A percentile compares a stretch with the other conserved stretches of the same genome.
These are phyloP conservation scores for Grosmannia huntii DNA, from an alignment of 2,329 filamentous ascomycete species.

Conservation along the genomic window DNA sequence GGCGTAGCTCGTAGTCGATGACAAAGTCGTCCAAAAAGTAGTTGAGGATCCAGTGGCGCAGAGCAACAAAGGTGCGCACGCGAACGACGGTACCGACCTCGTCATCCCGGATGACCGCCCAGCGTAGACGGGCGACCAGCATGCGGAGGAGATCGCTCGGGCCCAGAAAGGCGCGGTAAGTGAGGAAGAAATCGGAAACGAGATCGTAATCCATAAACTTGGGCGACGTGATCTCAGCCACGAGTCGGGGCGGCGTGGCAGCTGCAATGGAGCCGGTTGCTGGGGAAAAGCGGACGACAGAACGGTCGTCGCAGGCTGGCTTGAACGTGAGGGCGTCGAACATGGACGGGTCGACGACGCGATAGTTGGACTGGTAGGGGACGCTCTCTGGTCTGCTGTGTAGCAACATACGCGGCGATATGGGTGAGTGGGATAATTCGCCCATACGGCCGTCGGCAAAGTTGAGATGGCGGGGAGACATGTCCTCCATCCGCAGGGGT, in stretches of 20 bases:
- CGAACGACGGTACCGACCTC: constrained; percentile 88
- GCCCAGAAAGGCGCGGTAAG: constrained; percentile 78
- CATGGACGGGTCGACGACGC: constrained; percentile 57
- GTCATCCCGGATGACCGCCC: constrained; percentile 70
- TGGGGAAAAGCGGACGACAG: constrained; percentile 71
- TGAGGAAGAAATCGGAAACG: constrained; percentile 94
- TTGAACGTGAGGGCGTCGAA: constrained; percentile 73
- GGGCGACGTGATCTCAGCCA: constrained; percentile 93
- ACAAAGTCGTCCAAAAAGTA: constrained; percentile 96
- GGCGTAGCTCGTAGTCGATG: constrained; percentile 57
- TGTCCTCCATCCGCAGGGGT: constrained; percentile 23
- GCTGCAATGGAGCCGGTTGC: constrained; percentile 65
- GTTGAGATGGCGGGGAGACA: neutral
- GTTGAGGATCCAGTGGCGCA: constrained; percentile 95
- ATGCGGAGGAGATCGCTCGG: constrained; percentile 66
- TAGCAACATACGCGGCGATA: neutral
- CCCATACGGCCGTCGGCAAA: neutral
- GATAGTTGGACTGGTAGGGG: constrained; percentile 31
- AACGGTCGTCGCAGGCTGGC: constrained; percentile 63
- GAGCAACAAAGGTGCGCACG: constrained; percentile 86
- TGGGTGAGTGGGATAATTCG: neutral
- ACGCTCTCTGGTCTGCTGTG: constrained; percentile 8
- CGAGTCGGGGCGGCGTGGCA: constrained; percentile 78
- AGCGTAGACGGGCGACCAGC: constrained; percentile 71
- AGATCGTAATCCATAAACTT: constrained; percentile 94